phyloP scores from a whole-genome alignment of 208 protist genomes.

The Leishmania braziliensis region DNA sequence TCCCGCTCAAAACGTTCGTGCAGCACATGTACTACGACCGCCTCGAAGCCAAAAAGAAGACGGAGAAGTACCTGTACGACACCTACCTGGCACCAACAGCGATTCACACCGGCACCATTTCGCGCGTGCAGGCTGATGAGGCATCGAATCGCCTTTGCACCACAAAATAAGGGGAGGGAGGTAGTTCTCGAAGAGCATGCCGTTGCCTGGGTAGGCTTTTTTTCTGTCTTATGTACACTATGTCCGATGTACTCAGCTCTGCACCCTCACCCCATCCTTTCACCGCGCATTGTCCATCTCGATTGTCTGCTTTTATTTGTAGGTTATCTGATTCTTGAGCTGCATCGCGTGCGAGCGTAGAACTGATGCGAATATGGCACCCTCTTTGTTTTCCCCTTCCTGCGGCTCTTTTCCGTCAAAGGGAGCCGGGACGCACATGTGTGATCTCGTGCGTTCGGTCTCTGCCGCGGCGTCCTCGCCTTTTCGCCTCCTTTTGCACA shows the following conservation, averaged over 20 bases:
- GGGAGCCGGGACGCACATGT: neutral
- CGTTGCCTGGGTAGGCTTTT: no score
- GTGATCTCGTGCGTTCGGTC: neutral
- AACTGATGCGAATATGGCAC: neutral
- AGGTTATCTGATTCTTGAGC: neutral
- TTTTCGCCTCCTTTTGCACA: neutral
- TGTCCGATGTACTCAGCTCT: neutral
- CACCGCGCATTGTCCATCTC: neutral
- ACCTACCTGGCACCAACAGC: slow-evolving; percentile 77
- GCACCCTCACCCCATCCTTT: neutral
- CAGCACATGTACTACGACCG: slow-evolving; percentile 77
- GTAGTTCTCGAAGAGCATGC: neutral
- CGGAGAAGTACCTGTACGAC: slow-evolving; percentile 70
- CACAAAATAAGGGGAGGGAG: slow-evolving; percentile 19
- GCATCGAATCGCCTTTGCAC: slow-evolving; percentile 34
- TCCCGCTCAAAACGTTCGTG: slow-evolving; percentile 64
- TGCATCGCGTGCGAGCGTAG: neutral
- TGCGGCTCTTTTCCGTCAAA: neutral
- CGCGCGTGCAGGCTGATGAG: slow-evolving; percentile 24
- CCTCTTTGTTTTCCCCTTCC: neutral
- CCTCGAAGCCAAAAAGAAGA: slow-evolving; percentile 66
- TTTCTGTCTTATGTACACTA: neutral
- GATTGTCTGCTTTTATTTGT: neutral
- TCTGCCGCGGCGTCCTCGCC: neutral
- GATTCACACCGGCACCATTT: slow-evolving; percentile 44